These are phyloP conservation scores for Austroboletus festivus DNA, from an alignment of 768 basidiomycete genomes.

Conservation along the genomic window DNA sequence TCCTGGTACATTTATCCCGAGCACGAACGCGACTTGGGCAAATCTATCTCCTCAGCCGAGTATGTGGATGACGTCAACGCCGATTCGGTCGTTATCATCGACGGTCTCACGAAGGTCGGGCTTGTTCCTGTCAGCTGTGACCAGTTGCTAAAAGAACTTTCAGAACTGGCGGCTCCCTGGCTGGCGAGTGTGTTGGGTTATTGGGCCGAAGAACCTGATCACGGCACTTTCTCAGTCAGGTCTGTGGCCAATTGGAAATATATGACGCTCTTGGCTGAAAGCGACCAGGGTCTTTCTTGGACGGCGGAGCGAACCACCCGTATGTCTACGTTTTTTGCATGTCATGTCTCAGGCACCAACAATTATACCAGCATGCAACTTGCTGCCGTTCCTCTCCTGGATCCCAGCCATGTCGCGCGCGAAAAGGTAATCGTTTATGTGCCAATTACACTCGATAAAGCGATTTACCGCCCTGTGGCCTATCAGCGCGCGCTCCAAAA, in stretches of 20 bases:
- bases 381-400: constrained; percentile 81
- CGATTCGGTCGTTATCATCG: constrained; percentile 82
- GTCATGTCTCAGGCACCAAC: neutral
- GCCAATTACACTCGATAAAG: neutral
- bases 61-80: constrained; percentile 86
- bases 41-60: constrained; percentile 76
- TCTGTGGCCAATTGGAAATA: constrained; percentile 15
- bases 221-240: constrained; percentile 90
- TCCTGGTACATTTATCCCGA: constrained; percentile 95
- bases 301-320: constrained; percentile 94
- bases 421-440: constrained; percentile 55
- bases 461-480: neutral
- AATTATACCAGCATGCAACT: constrained; percentile 64
- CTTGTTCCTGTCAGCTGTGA: neutral
- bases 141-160: constrained; percentile 12
- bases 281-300: constrained; percentile 73
- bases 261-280: neutral
- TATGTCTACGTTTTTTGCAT: constrained; percentile 36
- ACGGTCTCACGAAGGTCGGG: constrained; percentile 85
- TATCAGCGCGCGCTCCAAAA: constrained; percentile 72
- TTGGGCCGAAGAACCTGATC: constrained; percentile 86
- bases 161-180: constrained; percentile 95
- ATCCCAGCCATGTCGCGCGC: constrained; percentile 58
- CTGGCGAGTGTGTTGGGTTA: constrained; percentile 92
- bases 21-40: constrained; percentile 65